Percentiles rank a stretch among this genome's conserved stretches.
phyloP scores from a whole-genome alignment of 2,329 filamentous ascomycete genomes.

The Calcarisporium arbuscula region DNA sequence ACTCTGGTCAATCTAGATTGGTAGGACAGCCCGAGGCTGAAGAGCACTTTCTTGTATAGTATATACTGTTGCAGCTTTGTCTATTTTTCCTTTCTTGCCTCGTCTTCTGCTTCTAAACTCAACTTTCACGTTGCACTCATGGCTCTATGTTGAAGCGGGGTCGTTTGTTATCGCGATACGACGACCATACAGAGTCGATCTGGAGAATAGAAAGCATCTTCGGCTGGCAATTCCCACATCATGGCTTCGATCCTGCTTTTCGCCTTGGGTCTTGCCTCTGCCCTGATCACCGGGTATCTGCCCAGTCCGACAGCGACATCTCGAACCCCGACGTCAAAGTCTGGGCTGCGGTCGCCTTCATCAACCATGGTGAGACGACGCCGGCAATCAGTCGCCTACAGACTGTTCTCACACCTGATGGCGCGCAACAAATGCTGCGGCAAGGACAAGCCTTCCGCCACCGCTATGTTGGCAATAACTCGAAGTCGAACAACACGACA shows the following conservation, averaged over 20 bases:
- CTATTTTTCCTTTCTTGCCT: no score
- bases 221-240: background rate
- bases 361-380: conserved; percentile 48
- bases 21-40: no score
- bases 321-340: conserved; percentile 32
- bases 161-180: no score
- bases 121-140: no score
- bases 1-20: no score
- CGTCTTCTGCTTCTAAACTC: no score
- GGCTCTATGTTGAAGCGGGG: no score
- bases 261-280: conserved; percentile 8
- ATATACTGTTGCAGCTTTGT: no score
- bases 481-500: conserved; percentile 18
- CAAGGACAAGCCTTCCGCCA: conserved; percentile 43
- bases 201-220: no score
- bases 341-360: conserved; percentile 42
- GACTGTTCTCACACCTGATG: conserved; percentile 41
- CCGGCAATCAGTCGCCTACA: conserved; percentile 27
- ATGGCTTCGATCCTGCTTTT: conserved; percentile 15
- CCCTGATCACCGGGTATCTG: conserved; percentile 18
- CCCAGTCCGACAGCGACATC: conserved; percentile 22
- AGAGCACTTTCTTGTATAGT: no score
- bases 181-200: no score
- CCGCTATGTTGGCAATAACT: conserved; percentile 33
- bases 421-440: conserved; percentile 44